Evolutionary conservation across 2,329 filamentous ascomycete genomes (phyloP).

Genomic region (Corynespora cassiicola): DNA sequence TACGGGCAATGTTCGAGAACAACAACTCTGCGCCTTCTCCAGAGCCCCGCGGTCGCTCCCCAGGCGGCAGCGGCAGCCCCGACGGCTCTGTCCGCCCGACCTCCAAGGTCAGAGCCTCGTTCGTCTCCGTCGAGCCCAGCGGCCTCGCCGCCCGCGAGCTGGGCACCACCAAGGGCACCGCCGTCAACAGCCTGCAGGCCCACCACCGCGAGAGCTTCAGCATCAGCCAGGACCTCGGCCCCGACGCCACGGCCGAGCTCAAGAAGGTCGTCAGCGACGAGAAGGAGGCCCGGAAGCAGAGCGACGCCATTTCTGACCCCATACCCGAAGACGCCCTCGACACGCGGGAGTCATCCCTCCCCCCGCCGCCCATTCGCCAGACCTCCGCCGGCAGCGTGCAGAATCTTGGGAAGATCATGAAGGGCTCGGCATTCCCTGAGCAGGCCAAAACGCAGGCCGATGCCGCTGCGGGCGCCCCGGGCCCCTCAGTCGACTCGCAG

Average conservation of each 20-base stretch:
- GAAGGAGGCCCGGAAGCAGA: conserved; percentile 46
- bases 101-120: conserved; percentile 56
- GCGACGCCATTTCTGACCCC: conserved; percentile 42
- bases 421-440: conserved; percentile 44
- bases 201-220: conserved; percentile 52
- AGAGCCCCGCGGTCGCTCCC: conserved; percentile 53
- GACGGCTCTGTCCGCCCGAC: conserved; percentile 43
- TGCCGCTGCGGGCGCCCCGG: conserved; percentile 1
- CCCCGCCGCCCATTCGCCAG: conserved; percentile 38
- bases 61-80: conserved; percentile 39
- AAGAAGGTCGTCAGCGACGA: conserved; percentile 50
- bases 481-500: conserved; percentile 4
- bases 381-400: conserved; percentile 32
- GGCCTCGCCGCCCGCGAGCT: conserved; percentile 22
- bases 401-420: conserved; percentile 42
- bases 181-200: conserved; percentile 35
- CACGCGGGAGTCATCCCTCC: conserved; percentile 44
- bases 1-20: conserved; percentile 58
- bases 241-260: conserved; percentile 42
- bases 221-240: conserved; percentile 41
- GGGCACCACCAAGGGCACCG: conserved; percentile 32
- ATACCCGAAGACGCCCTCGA: conserved; percentile 53
- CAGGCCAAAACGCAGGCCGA: conserved; percentile 5
- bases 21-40: conserved; percentile 43
- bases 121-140: conserved; percentile 52